These are phyloP conservation scores for Coprinopsis sp. DNA, from an alignment of 768 basidiomycete species.

Conservation along the genomic window DNA sequence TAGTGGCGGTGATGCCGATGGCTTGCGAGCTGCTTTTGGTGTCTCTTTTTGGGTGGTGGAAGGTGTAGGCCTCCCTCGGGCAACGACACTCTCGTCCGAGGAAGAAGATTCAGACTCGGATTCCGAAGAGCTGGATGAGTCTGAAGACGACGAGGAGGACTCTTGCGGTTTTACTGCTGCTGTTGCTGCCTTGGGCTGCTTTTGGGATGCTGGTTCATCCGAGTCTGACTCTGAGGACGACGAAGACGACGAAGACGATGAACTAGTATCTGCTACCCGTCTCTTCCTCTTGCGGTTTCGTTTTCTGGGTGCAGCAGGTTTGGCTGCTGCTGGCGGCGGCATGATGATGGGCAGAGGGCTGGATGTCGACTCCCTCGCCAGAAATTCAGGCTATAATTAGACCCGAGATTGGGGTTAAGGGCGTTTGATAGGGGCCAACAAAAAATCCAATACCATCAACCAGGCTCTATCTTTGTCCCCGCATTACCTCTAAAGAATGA, in stretches of 20 bases:
- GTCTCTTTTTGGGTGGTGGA: not conserved
- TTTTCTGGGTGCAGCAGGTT: not conserved
- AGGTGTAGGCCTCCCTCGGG: not conserved
- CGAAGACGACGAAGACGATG: not conserved
- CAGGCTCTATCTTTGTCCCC: not conserved
- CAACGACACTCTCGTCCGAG: not conserved
- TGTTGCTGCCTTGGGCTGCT: too few species aligned
- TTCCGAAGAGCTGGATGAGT: constrained; percentile 4
- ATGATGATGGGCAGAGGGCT: too few species aligned
- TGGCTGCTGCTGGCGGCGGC: constrained; percentile 1
- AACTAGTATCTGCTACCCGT: not conserved
- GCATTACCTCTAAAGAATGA: constrained; percentile 24
- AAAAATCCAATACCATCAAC: not conserved
- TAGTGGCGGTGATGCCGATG: constrained; percentile 43
- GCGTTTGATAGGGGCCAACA: not conserved
- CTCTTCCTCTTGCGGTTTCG: constrained; percentile 1
- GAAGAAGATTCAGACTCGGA: constrained; percentile 6
- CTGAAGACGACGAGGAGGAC: constrained; percentile 12
- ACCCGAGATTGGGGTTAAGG: not conserved
- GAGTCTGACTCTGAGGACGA: constrained; percentile 2
- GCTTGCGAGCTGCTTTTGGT: constrained; percentile 19
- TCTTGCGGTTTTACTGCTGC: not conserved
- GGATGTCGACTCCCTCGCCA: too few species aligned
- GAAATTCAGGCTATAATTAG: too few species aligned
- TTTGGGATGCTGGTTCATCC: constrained; percentile 1